These are phyloP conservation scores for Benincasa hispida DNA, from an alignment of 306 rosid species.

Conservation along the genomic window DNA sequence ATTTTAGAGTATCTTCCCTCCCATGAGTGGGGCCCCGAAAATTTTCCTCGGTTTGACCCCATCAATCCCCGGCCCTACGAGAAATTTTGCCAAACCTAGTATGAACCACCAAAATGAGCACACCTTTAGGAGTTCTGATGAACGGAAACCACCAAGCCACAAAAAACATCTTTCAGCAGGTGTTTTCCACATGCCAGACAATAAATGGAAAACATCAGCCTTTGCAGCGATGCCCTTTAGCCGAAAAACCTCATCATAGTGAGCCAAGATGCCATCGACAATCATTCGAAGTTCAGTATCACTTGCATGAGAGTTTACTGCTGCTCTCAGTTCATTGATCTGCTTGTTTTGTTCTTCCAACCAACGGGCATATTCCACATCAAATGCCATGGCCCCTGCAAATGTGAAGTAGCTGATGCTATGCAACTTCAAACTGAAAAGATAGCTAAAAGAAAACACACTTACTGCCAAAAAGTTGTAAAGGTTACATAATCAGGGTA, in stretches of 20 bases:
- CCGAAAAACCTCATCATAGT: slow-evolving; percentile 55
- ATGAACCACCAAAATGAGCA: not conserved
- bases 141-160: slow-evolving; percentile 75
- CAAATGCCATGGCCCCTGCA: slow-evolving; percentile 65
- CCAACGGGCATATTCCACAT: slow-evolving; percentile 72
- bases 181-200: slow-evolving; percentile 80
- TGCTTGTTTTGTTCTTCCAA: slow-evolving; percentile 63
- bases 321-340: slow-evolving; percentile 54
- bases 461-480: not conserved
- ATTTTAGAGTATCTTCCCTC: not conserved
- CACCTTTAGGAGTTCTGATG: slow-evolving; percentile 70
- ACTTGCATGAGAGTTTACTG: slow-evolving; percentile 63
- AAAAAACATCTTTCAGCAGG: slow-evolving; percentile 73
- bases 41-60: too few relatives aligned
- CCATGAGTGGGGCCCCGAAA: too few relatives aligned
- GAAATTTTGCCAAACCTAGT: too few relatives aligned
- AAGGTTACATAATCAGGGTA: not conserved
- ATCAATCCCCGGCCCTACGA: too few relatives aligned
- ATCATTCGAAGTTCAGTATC: slow-evolving; percentile 70
- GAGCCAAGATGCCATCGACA: slow-evolving; percentile 47
- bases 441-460: not conserved
- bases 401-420: not conserved
- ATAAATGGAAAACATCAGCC: slow-evolving; percentile 69
- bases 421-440: slow-evolving; percentile 3
- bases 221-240: slow-evolving; percentile 53